Percentiles rank a stretch among this genome's conserved stretches.
These are phyloP conservation scores for Ogataea nakhonphanomensis DNA, from an alignment of 805 yeast genomes.

Conservation along the genomic window DNA sequence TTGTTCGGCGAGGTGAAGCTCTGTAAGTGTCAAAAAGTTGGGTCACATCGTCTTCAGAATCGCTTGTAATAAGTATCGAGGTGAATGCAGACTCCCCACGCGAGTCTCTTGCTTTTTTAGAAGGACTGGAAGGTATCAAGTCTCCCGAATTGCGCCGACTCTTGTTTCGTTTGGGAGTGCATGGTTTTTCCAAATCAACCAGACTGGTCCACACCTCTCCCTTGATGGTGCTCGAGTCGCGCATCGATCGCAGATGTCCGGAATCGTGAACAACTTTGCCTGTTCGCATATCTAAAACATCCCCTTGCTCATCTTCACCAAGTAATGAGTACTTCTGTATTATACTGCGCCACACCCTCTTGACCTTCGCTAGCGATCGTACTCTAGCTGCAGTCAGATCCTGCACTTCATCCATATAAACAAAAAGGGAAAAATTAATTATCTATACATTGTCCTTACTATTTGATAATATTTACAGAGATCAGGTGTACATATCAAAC, in stretches of 20 bases:
- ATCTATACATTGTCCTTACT: not conserved
- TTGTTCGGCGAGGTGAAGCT: slow-evolving; percentile 16
- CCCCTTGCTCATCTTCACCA: slow-evolving; percentile 52
- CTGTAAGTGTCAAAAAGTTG: slow-evolving; percentile 8
- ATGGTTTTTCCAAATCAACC: slow-evolving; percentile 27
- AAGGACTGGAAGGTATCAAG: slow-evolving; percentile 2
- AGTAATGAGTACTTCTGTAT: slow-evolving; percentile 48
- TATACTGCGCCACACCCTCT: slow-evolving; percentile 46
- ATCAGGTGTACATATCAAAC: too few relatives aligned
- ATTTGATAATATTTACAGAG: too few relatives aligned
- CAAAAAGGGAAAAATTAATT: slow-evolving; percentile 2
- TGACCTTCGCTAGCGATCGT: slow-evolving; percentile 21
- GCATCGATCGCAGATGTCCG: slow-evolving; percentile 61
- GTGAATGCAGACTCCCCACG: slow-evolving; percentile 6
- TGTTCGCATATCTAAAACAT: slow-evolving; percentile 59
- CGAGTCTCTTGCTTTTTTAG: slow-evolving; percentile 7
- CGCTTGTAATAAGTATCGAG: slow-evolving; percentile 18
- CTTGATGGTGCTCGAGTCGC: slow-evolving; percentile 17
- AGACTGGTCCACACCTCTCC: slow-evolving; percentile 39
- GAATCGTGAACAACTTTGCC: slow-evolving; percentile 62
- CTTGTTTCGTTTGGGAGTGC: slow-evolving; percentile 4
- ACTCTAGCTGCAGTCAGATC: slow-evolving; percentile 13
- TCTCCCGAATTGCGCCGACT: not conserved
- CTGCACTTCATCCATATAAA: slow-evolving; percentile 14
- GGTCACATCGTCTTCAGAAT: slow-evolving; percentile 18